Evolutionary conservation across 2,329 filamentous ascomycete species (phyloP).

Genomic region (Colletotrichum cordylinicola): DNA sequence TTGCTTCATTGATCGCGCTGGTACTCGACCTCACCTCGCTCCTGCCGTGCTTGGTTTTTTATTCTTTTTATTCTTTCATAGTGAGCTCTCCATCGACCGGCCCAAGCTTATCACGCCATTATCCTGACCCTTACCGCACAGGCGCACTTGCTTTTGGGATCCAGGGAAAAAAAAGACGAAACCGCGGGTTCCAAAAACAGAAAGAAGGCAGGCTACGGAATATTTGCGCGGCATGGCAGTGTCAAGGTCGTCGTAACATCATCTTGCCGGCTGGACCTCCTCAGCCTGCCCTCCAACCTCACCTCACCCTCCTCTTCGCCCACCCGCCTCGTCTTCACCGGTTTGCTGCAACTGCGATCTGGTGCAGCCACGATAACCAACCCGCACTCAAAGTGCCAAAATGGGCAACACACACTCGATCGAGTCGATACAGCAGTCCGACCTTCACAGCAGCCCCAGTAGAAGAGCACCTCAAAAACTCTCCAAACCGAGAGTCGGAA

Average conservation of each 20-base stretch:
- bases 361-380: neutral
- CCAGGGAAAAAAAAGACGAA: neutral
- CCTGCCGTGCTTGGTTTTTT: neutral
- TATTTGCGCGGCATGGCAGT: slow-evolving; percentile 16
- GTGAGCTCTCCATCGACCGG: neutral
- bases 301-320: neutral
- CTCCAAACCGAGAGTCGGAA: slow-evolving; percentile 54
- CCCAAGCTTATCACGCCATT: slow-evolving; percentile 2
- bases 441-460: slow-evolving; percentile 24
- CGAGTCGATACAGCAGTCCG: slow-evolving; percentile 36
- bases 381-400: slow-evolving; percentile 24
- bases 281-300: neutral
- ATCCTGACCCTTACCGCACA: neutral
- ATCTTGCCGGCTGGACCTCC: slow-evolving; percentile 3
- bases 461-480: slow-evolving; percentile 51
- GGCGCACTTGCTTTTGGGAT: neutral
- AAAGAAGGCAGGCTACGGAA: neutral
- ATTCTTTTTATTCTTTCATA: neutral
- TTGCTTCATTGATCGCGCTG: neutral
- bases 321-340: slow-evolving; percentile 21
- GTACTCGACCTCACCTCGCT: neutral
- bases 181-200: neutral
- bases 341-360: neutral
- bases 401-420: slow-evolving; percentile 60
- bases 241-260: neutral